phyloP scores from a whole-genome alignment of 768 basidiomycete species.

The Boletus fagicola region DNA sequence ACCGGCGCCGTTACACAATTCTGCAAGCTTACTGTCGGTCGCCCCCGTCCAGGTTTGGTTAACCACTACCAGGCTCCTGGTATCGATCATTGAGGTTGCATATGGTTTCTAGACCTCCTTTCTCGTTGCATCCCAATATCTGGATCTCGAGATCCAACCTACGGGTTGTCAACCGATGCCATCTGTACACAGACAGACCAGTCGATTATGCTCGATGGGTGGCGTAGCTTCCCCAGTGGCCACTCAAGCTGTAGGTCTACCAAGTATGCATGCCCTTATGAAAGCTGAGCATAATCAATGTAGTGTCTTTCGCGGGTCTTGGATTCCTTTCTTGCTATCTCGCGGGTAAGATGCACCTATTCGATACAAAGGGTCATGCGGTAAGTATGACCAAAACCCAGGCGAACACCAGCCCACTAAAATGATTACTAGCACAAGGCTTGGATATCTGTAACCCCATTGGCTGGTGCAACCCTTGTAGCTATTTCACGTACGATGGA shows the following conservation, averaged over 20 bases:
- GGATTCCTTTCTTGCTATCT: constrained; percentile 87
- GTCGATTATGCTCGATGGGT: constrained; percentile 71
- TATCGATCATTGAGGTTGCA: not conserved
- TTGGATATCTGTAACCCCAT: constrained; percentile 79
- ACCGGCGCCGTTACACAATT: constrained; percentile 84
- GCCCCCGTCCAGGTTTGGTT: constrained; percentile 75
- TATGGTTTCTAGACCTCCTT: constrained; percentile 24
- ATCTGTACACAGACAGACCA: constrained; percentile 76
- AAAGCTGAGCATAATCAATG: constrained; percentile 6
- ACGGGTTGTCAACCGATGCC: constrained; percentile 67
- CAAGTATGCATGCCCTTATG: not conserved
- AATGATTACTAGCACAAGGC: constrained; percentile 55
- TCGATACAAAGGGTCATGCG: constrained; percentile 74
- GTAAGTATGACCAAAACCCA: constrained; percentile 35
- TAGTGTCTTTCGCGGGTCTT: constrained; percentile 91
- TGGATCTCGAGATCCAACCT: constrained; percentile 65
- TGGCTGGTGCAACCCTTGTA: constrained; percentile 73
- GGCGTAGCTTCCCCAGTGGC: constrained; percentile 89
- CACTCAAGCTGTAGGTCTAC: constrained; percentile 74
- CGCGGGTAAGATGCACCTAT: constrained; percentile 90
- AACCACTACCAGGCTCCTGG: not conserved
- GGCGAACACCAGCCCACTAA: not conserved
- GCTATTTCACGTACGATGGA: constrained; percentile 92
- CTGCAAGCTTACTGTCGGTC: constrained; percentile 82
- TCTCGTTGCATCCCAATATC: constrained; percentile 60